Base-by-base conservation (phyloP, 169 alveolate genomes). In the Hepatocystis sp. region DNA sequence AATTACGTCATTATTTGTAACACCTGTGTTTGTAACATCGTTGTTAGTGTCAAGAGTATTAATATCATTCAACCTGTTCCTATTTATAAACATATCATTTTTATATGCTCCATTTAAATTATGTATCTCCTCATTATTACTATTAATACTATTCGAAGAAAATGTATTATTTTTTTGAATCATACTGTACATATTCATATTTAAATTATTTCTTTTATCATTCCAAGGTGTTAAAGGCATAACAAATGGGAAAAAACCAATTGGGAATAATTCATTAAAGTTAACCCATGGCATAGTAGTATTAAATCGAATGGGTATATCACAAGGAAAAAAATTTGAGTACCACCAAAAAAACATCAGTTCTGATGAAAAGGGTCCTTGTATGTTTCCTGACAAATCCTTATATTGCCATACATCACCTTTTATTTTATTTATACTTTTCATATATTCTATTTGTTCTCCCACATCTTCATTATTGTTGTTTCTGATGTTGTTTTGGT, bases 261-360 rank as follows among this genome's bases (percentile, higher is more conserved):
- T 56, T 0, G 95, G 93, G 63, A 86, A 92, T 40, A 92, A 84
- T 0, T 90, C 95, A 84, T 84, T 68, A 53, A 90, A 90, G n/a
- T 85, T 76, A 42, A 85, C 30, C 95, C 95, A 92, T 8, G 91
- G 93, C 95, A 92, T 92, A 63, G 52, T 90, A 21, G 68, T 46
- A 60, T 55, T 90, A 86, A 88, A 92, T 7, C 95, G 84, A 60
- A 92, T 85, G 25, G 86, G 85, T 8, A 92, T 67, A 15, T 91
- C 91, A 44, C 85, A 91, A 30, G 91, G 93, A 67, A 92, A 92
- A 76, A 81, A 92, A 78, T 91, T 91, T 85, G 76, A 67, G 15
- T 44, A 52, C 85, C 91, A 91, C 96, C 96, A 92, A 46, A 52
- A 81, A 85, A 88, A 89, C 96, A 92, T 92, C 15, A 91, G 94